A percentile compares a stretch with the other conserved stretches of the same genome.
These are phyloP conservation scores for Colletotrichum incanum DNA, from an alignment of 2,329 filamentous ascomycete genomes.

Conservation along the genomic window DNA sequence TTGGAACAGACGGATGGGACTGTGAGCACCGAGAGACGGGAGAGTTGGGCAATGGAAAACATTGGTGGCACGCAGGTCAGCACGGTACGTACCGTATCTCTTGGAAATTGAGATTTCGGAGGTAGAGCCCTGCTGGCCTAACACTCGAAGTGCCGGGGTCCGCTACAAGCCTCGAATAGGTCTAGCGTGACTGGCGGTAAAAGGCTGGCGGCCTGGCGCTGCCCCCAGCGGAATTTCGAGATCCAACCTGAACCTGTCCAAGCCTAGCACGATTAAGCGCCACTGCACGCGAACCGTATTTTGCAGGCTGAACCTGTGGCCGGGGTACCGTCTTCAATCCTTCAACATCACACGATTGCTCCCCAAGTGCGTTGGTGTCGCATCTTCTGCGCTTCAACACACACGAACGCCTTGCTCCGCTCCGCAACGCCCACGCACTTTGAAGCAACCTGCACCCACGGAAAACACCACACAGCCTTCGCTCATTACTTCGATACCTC, in stretches of 20 bases:
- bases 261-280: slow-evolving; percentile 37
- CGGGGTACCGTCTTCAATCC: slow-evolving; percentile 43
- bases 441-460: background rate
- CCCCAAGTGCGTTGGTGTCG: slow-evolving; percentile 27
- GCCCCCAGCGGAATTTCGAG: slow-evolving; percentile 26
- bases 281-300: slow-evolving; percentile 44
- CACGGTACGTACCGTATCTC: slow-evolving; percentile 14
- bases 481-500: slow-evolving; percentile 13
- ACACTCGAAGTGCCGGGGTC: slow-evolving; percentile 35
- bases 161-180: slow-evolving; percentile 19
- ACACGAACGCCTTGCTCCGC: background rate
- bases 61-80: background rate
- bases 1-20: slow-evolving; percentile 5
- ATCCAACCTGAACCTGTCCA: slow-evolving; percentile 31
- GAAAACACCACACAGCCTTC: background rate
- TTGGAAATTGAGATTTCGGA: slow-evolving; percentile 20
- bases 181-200: slow-evolving; percentile 35
- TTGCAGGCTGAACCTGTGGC: slow-evolving; percentile 38
- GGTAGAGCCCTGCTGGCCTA: slow-evolving; percentile 8
- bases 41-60: background rate
- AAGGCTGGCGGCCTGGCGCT: slow-evolving; percentile 32
- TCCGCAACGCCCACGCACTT: slow-evolving; percentile 4
- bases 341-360: slow-evolving; percentile 44
- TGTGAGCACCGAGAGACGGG: background rate
- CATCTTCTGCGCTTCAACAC: slow-evolving; percentile 34